Evolutionary conservation across 106 monocot species (phyloP).

Genomic region (Platanthera guangdongensis): DNA sequence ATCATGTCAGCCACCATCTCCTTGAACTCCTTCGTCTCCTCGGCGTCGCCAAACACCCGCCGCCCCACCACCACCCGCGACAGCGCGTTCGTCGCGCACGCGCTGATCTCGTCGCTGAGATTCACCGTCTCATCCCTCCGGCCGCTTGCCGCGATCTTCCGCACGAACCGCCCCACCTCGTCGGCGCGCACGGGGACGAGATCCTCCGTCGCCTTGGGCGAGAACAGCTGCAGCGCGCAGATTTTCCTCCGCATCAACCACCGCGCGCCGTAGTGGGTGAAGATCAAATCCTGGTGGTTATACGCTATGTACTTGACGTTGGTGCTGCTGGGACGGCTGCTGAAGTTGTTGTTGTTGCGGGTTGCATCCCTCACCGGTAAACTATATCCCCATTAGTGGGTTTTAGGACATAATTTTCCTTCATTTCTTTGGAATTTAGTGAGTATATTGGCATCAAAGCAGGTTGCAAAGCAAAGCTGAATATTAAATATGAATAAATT

Average conservation of each 20-base stretch:
- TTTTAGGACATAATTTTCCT: conserved; percentile 57
- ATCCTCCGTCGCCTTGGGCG: conserved; percentile 12
- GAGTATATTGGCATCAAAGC: conserved; percentile 74
- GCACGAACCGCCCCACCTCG: conserved; percentile 17
- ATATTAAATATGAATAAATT: not conserved
- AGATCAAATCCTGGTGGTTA: conserved; percentile 23
- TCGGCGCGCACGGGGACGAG: conserved; percentile 12
- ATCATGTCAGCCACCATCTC: conserved; percentile 36
- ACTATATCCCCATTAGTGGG: conserved; percentile 82
- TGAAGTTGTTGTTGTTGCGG: conserved; percentile 24
- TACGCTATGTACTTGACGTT: conserved; percentile 26
- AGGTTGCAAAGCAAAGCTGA: conserved; percentile 96
- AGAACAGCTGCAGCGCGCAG: conserved; percentile 29
- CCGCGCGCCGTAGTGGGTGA: conserved; percentile 30
- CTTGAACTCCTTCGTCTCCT: conserved; percentile 28
- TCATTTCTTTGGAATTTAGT: conserved; percentile 60
- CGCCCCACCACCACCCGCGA: conserved; percentile 25
- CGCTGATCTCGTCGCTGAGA: conserved; percentile 10
- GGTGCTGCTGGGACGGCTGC: conserved; percentile 19
- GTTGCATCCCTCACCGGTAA: conserved; percentile 41
- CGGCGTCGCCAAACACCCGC: conserved; percentile 15
- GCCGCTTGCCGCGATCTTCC: not conserved
- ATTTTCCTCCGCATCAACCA: conserved; percentile 37
- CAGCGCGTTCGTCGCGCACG: conserved; percentile 30
- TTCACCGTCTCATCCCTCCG: not conserved